These are phyloP conservation scores for Huntiella abstrusa DNA, from an alignment of 2,329 filamentous ascomycete genomes.

Conservation along the genomic window DNA sequence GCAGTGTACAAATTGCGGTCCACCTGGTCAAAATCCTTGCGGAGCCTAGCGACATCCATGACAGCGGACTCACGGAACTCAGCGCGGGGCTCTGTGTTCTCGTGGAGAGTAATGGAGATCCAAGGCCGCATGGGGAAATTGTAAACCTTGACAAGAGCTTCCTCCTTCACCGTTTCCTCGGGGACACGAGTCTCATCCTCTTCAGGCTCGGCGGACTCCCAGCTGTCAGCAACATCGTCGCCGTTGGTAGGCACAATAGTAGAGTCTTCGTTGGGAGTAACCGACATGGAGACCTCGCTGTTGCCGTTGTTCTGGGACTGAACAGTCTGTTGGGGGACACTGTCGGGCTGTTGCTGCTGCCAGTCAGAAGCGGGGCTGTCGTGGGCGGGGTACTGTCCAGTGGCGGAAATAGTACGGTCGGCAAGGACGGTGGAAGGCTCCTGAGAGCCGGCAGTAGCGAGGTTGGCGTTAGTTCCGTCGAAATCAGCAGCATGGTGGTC, in stretches of 20 bases:
- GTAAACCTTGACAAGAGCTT: conserved; percentile 49
- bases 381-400: not conserved
- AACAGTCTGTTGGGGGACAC: not conserved
- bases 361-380: not conserved
- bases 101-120: conserved; percentile 65
- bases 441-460: conserved; percentile 3
- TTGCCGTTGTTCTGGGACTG: conserved; percentile 13
- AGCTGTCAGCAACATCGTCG: conserved; percentile 51
- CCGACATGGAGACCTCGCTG: conserved; percentile 6
- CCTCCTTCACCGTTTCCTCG: conserved; percentile 3
- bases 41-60: conserved; percentile 82
- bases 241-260: not conserved
- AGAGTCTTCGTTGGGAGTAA: conserved; percentile 2
- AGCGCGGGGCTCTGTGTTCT: conserved; percentile 35
- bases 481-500: conserved; percentile 1
- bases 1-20: conserved; percentile 85
- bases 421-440: not conserved
- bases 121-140: conserved; percentile 96
- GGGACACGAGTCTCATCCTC: conserved; percentile 40
- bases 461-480: not conserved
- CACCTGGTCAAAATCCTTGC: conserved; percentile 96
- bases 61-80: conserved; percentile 60
- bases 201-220: conserved; percentile 72
- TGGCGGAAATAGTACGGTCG: conserved; percentile 3
- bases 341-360: not conserved